Percentiles rank a stretch among this genome's conserved stretches.
These are phyloP conservation scores for Aureobasidium sp. DNA, from an alignment of 2,329 filamentous ascomycete genomes.

Conservation along the genomic window DNA sequence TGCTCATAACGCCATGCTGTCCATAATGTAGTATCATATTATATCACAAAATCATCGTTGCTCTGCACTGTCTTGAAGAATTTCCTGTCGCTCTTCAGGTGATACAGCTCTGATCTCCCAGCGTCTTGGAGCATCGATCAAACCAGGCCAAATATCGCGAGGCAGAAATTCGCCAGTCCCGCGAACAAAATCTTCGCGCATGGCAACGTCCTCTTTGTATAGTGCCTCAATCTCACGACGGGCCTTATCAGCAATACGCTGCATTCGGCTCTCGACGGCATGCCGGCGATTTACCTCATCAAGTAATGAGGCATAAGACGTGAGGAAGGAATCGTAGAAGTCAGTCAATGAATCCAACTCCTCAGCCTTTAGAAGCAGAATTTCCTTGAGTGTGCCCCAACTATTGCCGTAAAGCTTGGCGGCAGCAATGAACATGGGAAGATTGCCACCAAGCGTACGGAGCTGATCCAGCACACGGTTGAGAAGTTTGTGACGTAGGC, in stretches of 20 bases:
- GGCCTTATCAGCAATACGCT: conserved; percentile 68
- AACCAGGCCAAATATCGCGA: conserved; percentile 76
- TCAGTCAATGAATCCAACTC: conserved; percentile 70
- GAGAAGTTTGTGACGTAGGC: conserved; percentile 50
- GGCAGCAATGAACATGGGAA: conserved; percentile 58
- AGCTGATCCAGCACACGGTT: conserved; percentile 59
- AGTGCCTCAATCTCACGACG: conserved; percentile 69
- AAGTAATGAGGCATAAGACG: conserved; percentile 76
- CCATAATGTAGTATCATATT: neutral
- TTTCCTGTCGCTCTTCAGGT: neutral
- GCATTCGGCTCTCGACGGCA: conserved; percentile 65
- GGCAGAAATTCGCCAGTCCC: conserved; percentile 84
- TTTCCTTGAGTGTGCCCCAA: conserved; percentile 69
- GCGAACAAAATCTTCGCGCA: conserved; percentile 69
- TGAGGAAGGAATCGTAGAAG: conserved; percentile 83
- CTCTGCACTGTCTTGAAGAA: neutral
- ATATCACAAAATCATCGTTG: neutral
- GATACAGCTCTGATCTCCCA: conserved; percentile 12
- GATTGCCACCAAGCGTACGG: conserved; percentile 57
- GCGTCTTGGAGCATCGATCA: conserved; percentile 40
- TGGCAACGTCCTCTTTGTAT: conserved; percentile 57
- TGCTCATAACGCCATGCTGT: neutral
- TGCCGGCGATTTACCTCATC: conserved; percentile 74
- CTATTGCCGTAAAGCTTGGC: conserved; percentile 54
- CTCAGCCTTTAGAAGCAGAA: conserved; percentile 59